Evolutionary conservation across 1,284 basidiomycete genomes (phyloP), one percentile per base, ranked within the genome.

Genomic region (Pseudozyma sp.): DNA sequence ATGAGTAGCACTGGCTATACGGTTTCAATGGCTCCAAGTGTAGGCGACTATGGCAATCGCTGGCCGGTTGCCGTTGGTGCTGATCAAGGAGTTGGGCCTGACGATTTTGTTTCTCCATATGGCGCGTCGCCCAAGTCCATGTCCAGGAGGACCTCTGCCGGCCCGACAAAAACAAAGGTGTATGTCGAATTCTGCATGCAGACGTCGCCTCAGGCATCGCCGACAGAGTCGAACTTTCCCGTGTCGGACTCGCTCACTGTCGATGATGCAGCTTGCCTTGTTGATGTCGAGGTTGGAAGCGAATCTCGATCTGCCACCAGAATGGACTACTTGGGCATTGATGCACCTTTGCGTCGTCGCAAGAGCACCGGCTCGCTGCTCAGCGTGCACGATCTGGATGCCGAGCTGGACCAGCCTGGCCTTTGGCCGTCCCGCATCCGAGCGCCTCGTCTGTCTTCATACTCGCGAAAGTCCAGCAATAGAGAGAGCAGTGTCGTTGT

Each of bases 221-320:
- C 1, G 87, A 95, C 57, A 93, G 96, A 83, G 89, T 94, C 69
- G 94, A 31, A n/a, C 2, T 55, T 63, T 12, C 49, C 67, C 11
- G 93, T 3, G 90, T 34, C 57, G 5, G 52, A 63, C 11, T 56
- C 60, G 10, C 60, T 59, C 39, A 63, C 55, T 21, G 44, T 59
- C 31, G 67, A 63, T 31, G 56, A 54, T 16, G 38, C 10, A 21
- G 52, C 18, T 9, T 16, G 39, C 21, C 52, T 43, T 45, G 42
- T 40, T 5, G 60, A 59, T 38, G 60, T 91, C 3, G 62, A 79
- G 43, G 53, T 90, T 35, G 90, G 89, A 80, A 2, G 73, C 85
- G 11, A 47, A 39, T 18, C 18, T 11, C 34, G 5, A 18, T 25
- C 36, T 36, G 7, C 16, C 18, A 9, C 49, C 6, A 10, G 5